These are phyloP conservation scores for Mortierella sp. DNA, from an alignment of 371 early-diverging fungal species.

Conservation along the genomic window DNA sequence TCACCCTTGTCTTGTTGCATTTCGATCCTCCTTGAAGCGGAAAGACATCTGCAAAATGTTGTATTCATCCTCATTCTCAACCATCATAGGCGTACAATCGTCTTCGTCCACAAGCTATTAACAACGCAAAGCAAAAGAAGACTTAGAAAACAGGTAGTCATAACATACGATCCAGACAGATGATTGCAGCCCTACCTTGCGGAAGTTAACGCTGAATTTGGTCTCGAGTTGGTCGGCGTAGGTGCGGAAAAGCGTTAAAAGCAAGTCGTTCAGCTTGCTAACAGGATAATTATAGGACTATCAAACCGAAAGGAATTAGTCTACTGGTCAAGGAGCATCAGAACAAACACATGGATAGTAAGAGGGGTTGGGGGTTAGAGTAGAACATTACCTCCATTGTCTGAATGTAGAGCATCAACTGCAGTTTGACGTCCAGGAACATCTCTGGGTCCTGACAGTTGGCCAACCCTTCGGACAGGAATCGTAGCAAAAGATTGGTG, in stretches of 20 bases:
- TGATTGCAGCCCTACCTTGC: conserved; percentile 61
- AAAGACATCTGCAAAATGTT: conserved; percentile 56
- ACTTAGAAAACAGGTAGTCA: background rate
- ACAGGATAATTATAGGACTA: conserved; percentile 81
- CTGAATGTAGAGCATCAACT: conserved; percentile 85
- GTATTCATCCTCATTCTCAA: conserved; percentile 74
- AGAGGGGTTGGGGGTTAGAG: background rate
- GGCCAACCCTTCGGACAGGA: conserved; percentile 82
- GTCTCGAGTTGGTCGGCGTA: conserved; percentile 83
- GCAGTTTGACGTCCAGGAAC: conserved; percentile 79
- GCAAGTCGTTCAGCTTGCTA: conserved; percentile 73
- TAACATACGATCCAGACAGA: background rate
- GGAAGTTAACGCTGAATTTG: conserved; percentile 74
- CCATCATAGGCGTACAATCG: conserved; percentile 86
- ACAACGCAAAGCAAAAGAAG: background rate
- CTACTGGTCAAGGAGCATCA: background rate
- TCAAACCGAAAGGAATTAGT: background rate
- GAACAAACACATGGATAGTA: background rate
- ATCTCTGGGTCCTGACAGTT: conserved; percentile 83
- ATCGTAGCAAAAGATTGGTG: conserved; percentile 78
- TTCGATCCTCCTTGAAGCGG: conserved; percentile 57
- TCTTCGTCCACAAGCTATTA: conserved; percentile 82
- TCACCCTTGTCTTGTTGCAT: conserved; percentile 47
- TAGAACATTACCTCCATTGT: conserved; percentile 78
- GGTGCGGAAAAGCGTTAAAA: conserved; percentile 82